Evolutionary conservation across 2,329 filamentous ascomycete species (phyloP).

Genomic region (Cadophora sp.): DNA sequence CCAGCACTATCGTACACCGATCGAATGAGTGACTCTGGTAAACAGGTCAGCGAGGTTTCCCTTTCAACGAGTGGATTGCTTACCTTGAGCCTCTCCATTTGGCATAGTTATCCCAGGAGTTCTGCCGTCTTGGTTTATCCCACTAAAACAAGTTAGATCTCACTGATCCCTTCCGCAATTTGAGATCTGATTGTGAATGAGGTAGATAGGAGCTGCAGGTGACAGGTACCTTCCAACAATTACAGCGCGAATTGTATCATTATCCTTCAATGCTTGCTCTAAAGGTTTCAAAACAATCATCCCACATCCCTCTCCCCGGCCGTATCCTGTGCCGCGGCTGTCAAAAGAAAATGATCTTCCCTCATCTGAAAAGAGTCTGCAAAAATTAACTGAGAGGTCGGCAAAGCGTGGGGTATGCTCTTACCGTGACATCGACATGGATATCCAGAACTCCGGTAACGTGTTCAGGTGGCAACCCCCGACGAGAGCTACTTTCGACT

Average conservation of each 20-base stretch:
- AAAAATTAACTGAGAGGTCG: constrained; percentile 51
- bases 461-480: constrained; percentile 46
- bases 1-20: constrained; percentile 30
- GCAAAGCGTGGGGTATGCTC: neutral
- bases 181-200: neutral
- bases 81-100: constrained; percentile 51
- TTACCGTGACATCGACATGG: constrained; percentile 41
- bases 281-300: constrained; percentile 66
- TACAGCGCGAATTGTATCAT: constrained; percentile 51
- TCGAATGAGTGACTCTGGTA: constrained; percentile 38
- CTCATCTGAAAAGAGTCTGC: constrained; percentile 44
- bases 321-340: constrained; percentile 66
- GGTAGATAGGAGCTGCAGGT: too few species aligned
- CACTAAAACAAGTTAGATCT: constrained; percentile 36
- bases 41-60: constrained; percentile 15
- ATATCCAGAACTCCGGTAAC: constrained; percentile 32
- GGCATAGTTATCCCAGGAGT: constrained; percentile 55
- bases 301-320: constrained; percentile 66
- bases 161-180: neutral
- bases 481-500: constrained; percentile 52
- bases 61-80: neutral
- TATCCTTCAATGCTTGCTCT: constrained; percentile 50
- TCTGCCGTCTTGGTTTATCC: constrained; percentile 53
- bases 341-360: constrained; percentile 55
- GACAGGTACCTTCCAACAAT: constrained; percentile 43